A percentile compares a stretch with the other conserved stretches of the same genome.
Evolutionary conservation across 257 asterid genomes (phyloP).

Genomic region (Nicotiana noctiflora): DNA sequence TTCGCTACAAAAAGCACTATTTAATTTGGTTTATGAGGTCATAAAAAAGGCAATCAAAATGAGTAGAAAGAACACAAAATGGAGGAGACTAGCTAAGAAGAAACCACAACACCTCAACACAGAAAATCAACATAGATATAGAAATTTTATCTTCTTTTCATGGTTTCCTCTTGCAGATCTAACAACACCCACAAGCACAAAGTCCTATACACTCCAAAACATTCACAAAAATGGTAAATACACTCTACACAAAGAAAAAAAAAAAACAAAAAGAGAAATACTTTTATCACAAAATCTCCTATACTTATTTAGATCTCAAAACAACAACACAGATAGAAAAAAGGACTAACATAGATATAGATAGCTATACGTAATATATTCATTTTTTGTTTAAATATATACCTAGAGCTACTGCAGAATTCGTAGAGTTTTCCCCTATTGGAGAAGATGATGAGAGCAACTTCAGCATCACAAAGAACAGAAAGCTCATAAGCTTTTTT

Average conservation of each 20-base stretch:
- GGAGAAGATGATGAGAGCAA: conserved; percentile 18
- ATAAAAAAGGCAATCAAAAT: conserved; percentile 3
- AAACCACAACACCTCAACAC: conserved; percentile 14
- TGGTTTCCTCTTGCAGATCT: conserved; percentile 97
- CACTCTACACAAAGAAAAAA: conserved; percentile 26
- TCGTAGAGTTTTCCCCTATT: conserved; percentile 18
- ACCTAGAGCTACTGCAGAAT: conserved; percentile 21
- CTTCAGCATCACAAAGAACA: conserved; percentile 20
- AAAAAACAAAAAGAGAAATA: conserved; percentile 31
- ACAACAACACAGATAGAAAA: conserved; percentile 7
- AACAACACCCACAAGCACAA: conserved; percentile 65
- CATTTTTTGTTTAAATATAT: background rate
- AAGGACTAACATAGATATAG: background rate
- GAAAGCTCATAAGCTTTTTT: conserved; percentile 20
- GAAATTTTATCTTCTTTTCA: conserved; percentile 60
- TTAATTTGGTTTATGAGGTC: background rate
- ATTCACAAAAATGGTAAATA: conserved; percentile 73
- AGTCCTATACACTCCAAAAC: conserved; percentile 58
- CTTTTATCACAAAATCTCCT: conserved; percentile 1
- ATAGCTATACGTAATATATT: background rate
- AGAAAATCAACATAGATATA: conserved; percentile 46
- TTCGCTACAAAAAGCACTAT: background rate
- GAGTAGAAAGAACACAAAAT: conserved; percentile 20
- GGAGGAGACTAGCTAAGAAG: conserved; percentile 17
- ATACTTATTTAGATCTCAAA: conserved; percentile 24